A percentile compares a stretch with the other conserved stretches of the same genome.
phyloP scores from a whole-genome alignment of 345 rosid genomes.

The Rhizophora mangle region DNA sequence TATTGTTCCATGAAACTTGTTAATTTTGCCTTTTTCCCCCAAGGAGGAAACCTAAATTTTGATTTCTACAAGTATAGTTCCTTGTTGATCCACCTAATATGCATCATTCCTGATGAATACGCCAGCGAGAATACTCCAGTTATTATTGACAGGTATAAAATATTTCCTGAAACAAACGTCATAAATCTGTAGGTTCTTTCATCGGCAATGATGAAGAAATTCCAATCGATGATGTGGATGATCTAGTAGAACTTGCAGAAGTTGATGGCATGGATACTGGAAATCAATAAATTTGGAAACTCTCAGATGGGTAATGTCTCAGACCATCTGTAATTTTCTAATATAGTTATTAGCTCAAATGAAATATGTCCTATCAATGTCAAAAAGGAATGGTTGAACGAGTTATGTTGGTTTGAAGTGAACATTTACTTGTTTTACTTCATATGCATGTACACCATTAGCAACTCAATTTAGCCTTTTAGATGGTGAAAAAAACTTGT shows the following conservation, averaged over 20 bases:
- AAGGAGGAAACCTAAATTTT: too few relatives aligned
- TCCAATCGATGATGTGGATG: slow-evolving; percentile 73
- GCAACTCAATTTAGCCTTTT: too few relatives aligned
- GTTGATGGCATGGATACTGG: slow-evolving; percentile 25
- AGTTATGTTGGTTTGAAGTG: background rate
- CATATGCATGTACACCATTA: too few relatives aligned
- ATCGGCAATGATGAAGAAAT: slow-evolving; percentile 57
- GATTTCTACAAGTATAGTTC: background rate
- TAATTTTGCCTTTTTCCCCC: too few relatives aligned
- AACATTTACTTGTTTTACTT: too few relatives aligned
- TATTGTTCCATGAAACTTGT: too few relatives aligned
- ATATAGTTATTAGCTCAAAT: background rate
- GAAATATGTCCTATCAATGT: background rate
- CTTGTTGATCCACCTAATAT: too few relatives aligned
- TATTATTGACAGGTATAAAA: background rate
- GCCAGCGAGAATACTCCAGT: too few relatives aligned
- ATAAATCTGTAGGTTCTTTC: slow-evolving; percentile 29
- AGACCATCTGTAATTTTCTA: background rate
- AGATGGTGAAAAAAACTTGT: too few relatives aligned
- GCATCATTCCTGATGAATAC: background rate
- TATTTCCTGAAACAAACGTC: slow-evolving; percentile 6
- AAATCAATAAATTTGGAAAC: slow-evolving; percentile 19
- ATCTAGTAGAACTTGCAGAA: slow-evolving; percentile 50
- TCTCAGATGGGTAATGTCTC: background rate
- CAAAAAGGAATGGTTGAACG: background rate